Evolutionary conservation across 192 early-diverging fungal genomes (phyloP), one percentile per base, ranked within the genome.

Genomic region (Coemansia sp.): DNA sequence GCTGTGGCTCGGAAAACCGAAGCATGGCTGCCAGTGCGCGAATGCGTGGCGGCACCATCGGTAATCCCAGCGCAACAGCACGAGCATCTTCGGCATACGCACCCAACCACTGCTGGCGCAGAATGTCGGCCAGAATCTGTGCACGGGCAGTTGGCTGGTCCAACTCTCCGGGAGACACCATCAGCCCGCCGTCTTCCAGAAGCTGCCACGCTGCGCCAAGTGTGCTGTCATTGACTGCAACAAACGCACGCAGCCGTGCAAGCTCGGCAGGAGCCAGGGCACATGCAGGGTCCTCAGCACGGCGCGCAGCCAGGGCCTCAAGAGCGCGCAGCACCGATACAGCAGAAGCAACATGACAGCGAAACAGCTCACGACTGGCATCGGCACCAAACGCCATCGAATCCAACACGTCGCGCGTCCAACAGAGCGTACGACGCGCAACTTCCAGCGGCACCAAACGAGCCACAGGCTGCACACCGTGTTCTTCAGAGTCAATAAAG

Each of bases 161-260:
- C 47, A 82, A 63, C 59, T 76, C 79, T 14, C 66, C 74, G 0
- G 79, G 79, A n/a, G 73, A 72, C 23, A 82, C 74, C 79, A 82
- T 72, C 27, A 82, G 49, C 9, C 57, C 70, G 24, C 64, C 73
- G 19, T 82, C 79, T 7, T 25, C 67, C 32, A 82, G 60, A 19
- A 82, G 66, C 69, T 73, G 73, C 79, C 74, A 76, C 50, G 69
- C 65, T 1, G 67, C 66, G n/a, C 72, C 41, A 19, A 80, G 24
- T 0, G 53, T 62, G 15, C 45, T 39, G 12, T 60, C 47, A 45
- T 80, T 72, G n/a, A 25, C 37, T 5, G 57, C 25, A 4, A 74
- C 35, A 56, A 79, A 61, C 11, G 10, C 27, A 21, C 43, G 39
- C 48, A 79, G 48, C 35, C 35, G 53, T 2, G 17, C 61, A 1